These are phyloP conservation scores for Candolleomyces aberdarensis DNA, from an alignment of 768 basidiomycete genomes.

Conservation along the genomic window DNA sequence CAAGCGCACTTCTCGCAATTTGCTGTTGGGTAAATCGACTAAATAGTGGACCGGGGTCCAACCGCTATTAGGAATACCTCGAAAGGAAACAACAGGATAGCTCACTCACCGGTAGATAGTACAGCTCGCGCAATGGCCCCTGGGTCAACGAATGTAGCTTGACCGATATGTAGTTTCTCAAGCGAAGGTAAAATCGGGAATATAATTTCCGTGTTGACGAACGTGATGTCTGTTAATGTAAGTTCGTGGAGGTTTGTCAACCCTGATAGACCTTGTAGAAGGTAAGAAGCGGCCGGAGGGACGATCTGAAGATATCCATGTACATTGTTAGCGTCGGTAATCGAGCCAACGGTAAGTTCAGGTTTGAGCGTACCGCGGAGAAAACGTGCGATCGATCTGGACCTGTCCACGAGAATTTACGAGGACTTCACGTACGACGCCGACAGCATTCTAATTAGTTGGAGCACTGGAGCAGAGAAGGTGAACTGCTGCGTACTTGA, in stretches of 20 bases:
- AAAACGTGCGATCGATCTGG: constrained; percentile 62
- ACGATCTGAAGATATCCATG: constrained; percentile 36
- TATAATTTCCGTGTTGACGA: constrained; percentile 18
- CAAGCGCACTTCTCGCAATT: constrained; percentile 36
- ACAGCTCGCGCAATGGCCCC: constrained; percentile 32
- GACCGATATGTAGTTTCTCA: constrained; percentile 43
- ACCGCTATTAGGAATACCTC: too few relatives aligned
- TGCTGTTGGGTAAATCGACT: constrained; percentile 11
- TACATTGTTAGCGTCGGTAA: too few relatives aligned
- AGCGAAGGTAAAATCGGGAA: constrained; percentile 36
- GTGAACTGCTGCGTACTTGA: constrained; percentile 19
- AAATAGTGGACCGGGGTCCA: neutral
- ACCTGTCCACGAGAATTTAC: constrained; percentile 51
- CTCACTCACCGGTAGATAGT: neutral
- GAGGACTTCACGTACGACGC: constrained; percentile 34
- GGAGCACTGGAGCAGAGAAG: neutral
- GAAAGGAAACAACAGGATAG: too few relatives aligned
- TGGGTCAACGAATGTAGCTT: constrained; percentile 45
- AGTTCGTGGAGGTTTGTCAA: constrained; percentile 47
- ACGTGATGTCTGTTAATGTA: constrained; percentile 36
- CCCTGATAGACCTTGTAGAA: constrained; percentile 36
- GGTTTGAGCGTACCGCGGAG: constrained; percentile 45
- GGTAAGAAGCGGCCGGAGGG: constrained; percentile 30
- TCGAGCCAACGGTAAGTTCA: neutral
- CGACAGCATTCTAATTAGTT: too few relatives aligned